phyloP scores from a whole-genome alignment of 2,329 filamentous ascomycete genomes.

The Xylariales sp. region DNA sequence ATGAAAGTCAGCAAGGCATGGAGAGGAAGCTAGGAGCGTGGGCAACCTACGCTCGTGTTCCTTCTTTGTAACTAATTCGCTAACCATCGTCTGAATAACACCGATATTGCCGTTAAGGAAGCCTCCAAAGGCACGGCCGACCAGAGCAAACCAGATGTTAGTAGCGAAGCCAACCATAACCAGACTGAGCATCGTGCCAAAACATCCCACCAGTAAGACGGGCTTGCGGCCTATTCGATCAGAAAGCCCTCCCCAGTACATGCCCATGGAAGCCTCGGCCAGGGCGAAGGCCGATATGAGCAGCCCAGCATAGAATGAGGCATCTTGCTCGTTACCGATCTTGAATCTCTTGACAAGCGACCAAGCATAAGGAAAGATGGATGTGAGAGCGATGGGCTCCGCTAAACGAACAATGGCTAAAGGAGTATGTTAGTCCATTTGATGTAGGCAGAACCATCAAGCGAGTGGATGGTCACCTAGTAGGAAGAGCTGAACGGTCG shows the following conservation, averaged over 20 bases:
- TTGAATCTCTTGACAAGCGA: slow-evolving; percentile 73
- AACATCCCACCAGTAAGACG: slow-evolving; percentile 73
- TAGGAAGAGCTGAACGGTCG: slow-evolving; percentile 75
- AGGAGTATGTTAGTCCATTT: neutral
- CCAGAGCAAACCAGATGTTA: slow-evolving; percentile 79
- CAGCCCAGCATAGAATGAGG: slow-evolving; percentile 82
- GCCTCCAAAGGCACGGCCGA: slow-evolving; percentile 72
- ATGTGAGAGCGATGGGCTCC: slow-evolving; percentile 88
- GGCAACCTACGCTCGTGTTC: slow-evolving; percentile 73
- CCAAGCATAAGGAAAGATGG: slow-evolving; percentile 91
- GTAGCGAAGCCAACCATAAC: slow-evolving; percentile 76
- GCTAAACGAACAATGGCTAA: slow-evolving; percentile 86
- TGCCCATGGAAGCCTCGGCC: slow-evolving; percentile 76
- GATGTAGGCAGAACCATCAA: neutral
- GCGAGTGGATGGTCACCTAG: slow-evolving; percentile 56
- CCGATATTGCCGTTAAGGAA: slow-evolving; percentile 88
- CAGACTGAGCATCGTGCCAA: slow-evolving; percentile 78
- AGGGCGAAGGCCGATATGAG: slow-evolving; percentile 83
- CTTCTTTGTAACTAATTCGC: slow-evolving; percentile 75
- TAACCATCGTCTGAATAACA: slow-evolving; percentile 89
- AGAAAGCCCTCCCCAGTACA: slow-evolving; percentile 82
- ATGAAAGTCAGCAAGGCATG: slow-evolving; percentile 9
- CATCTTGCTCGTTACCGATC: slow-evolving; percentile 67
- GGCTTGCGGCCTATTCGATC: slow-evolving; percentile 83
- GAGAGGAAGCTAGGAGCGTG: neutral